These are phyloP conservation scores for Gypsophila paniculata DNA, from an alignment of 179 eudicot genomes.

Conservation along the genomic window DNA sequence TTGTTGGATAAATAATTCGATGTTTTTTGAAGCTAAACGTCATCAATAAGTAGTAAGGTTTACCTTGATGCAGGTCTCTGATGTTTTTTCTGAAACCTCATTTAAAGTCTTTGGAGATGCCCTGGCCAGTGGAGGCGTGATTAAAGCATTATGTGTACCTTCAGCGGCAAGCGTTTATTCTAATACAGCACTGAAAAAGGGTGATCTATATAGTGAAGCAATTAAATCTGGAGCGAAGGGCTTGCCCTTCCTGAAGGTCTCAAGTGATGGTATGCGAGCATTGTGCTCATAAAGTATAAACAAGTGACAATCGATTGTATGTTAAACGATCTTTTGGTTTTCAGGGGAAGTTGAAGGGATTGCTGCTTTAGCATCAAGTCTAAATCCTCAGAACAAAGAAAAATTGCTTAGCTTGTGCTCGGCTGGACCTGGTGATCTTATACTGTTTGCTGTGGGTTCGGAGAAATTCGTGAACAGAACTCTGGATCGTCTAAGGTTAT, in stretches of 20 bases:
- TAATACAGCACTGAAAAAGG: constrained; percentile 82
- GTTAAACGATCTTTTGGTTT: constrained; percentile 24
- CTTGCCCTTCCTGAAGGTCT: constrained; percentile 83
- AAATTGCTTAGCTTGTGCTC: constrained; percentile 47
- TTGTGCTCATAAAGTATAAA: neutral
- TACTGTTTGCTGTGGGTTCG: constrained; percentile 81
- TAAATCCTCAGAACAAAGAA: constrained; percentile 46
- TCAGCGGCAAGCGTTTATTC: constrained; percentile 74
- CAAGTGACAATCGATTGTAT: no score
- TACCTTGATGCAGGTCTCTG: constrained; percentile 58
- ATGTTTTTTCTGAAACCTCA: constrained; percentile 51
- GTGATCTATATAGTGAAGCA: constrained; percentile 75
- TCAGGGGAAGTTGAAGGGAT: constrained; percentile 76
- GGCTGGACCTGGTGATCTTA: constrained; percentile 73
- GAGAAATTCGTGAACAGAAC: constrained; percentile 70
- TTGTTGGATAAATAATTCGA: neutral
- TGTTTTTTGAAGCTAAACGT: neutral
- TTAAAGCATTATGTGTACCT: constrained; percentile 74
- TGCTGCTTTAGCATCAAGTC: constrained; percentile 65
- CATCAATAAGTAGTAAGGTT: constrained; percentile 5
- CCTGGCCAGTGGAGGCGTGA: constrained; percentile 60
- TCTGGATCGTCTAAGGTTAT: constrained; percentile 65
- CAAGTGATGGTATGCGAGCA: constrained; percentile 56
- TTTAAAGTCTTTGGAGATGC: constrained; percentile 83
- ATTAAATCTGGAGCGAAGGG: constrained; percentile 94